Base-by-base conservation (phyloP, 768 basidiomycete species). In the Mycena epipterygia region DNA sequence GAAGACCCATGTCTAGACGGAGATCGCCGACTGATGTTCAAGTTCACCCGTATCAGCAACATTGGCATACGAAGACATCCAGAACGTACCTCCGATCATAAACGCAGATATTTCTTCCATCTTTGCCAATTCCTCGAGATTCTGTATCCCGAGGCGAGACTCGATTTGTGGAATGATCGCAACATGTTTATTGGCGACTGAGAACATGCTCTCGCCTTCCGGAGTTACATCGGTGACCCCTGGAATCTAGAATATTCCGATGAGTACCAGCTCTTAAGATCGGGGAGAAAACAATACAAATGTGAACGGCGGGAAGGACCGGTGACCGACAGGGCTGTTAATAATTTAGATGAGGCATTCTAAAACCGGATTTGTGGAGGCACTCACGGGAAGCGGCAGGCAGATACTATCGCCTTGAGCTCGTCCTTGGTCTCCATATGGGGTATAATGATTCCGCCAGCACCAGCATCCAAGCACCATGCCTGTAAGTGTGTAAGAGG, bases 51-150 rank as follows among this genome's bases (percentile, higher is more conserved):
- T 13, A 39, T 5, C n/a, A 6, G 30, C 14, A 13, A 8, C 16
- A 7, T 4, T 33, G 29, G 52, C 9, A 19, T 25, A 30, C 6
- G 33, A 30, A 32, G n/a, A 25, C 32, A 5, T 3, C 44, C 23
- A 5, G 23, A 8, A 58, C 61, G 19, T 29, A 71, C 59, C n/a
- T 5, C 70, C 70, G 14, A 71, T 71, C 71, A 72, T 72, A 46
- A 72, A 63, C 56, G 66, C 71, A 12, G 53, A 29, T 23, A 67
- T 56, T 19, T 68, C 66, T 0, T 35, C 44, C 39, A 67, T 5
- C 19, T 51, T 13, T 19, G 59, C 9, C 17, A 72, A 67, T 11
- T 91, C 6, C 92, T 94, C 79, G 91, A 94, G 78, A 93, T 94
- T 75, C 84, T 89, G 76, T 85, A 89, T 66, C 80, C 87, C 70